These are phyloP conservation scores for Trichomonas tenax DNA, from an alignment of 208 protist species.

Conservation along the genomic window DNA sequence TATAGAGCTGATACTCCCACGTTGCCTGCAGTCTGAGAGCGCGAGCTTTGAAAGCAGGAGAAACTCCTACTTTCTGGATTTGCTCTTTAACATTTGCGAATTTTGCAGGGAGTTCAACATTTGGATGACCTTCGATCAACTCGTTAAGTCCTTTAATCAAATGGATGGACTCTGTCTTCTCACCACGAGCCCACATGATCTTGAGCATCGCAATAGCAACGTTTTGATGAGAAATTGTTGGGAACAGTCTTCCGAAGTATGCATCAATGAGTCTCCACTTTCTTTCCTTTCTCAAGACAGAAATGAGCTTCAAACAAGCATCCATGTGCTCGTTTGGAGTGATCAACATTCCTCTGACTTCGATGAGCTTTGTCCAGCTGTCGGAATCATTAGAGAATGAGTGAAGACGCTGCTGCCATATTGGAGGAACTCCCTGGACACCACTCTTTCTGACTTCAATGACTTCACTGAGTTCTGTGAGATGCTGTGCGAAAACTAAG, in stretches of 20 bases:
- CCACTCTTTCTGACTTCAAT: not conserved
- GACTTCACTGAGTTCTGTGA: not conserved
- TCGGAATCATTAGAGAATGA: not conserved
- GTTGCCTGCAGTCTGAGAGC: not conserved
- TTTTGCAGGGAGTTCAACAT: not conserved
- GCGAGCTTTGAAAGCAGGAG: not conserved
- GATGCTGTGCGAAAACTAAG: slow-evolving; percentile 10
- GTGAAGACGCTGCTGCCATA: not conserved
- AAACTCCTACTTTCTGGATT: not conserved
- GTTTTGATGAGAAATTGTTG: not conserved
- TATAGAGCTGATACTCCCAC: not conserved
- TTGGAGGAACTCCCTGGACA: not conserved
- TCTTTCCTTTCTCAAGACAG: not conserved
- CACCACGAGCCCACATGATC: not conserved
- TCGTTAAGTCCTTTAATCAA: not conserved
- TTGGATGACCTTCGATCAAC: not conserved
- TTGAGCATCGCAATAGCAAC: not conserved
- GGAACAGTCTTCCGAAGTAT: not conserved
- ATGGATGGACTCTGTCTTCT: not conserved
- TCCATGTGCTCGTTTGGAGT: not conserved
- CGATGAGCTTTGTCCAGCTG: not conserved
- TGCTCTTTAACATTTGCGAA: not conserved
- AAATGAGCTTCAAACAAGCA: not conserved
- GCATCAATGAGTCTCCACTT: slow-evolving; percentile 5
- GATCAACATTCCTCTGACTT: not conserved